Evolutionary conservation across 2,329 filamentous ascomycete species (phyloP).

Genomic region (Phialophora chinensis): DNA sequence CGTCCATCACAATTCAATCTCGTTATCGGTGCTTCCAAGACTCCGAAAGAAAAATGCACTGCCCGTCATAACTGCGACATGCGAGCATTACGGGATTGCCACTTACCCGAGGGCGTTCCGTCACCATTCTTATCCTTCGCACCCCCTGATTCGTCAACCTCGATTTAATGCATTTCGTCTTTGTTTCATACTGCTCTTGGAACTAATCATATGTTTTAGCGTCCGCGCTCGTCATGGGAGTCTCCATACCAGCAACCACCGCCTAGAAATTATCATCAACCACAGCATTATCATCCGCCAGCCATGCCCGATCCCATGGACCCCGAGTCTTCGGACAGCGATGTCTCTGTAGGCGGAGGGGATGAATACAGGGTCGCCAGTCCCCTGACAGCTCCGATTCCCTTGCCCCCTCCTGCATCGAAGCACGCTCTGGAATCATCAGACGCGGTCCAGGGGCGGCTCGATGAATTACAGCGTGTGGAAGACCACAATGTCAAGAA

Average conservation of each 20-base stretch:
- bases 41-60: neutral
- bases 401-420: conserved; percentile 35
- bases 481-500: conserved; percentile 38
- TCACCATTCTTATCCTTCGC: neutral
- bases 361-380: conserved; percentile 31
- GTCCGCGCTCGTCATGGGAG: conserved; percentile 33
- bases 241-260: conserved; percentile 26
- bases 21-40: conserved; percentile 18
- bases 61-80: neutral
- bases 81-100: neutral
- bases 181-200: conserved; percentile 19
- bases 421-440: conserved; percentile 37
- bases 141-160: conserved; percentile 19
- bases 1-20: neutral
- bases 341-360: conserved; percentile 34
- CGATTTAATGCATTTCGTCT: conserved; percentile 2
- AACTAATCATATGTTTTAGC: conserved; percentile 34
- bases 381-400: conserved; percentile 32
- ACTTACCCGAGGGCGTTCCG: neutral
- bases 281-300: conserved; percentile 17
- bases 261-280: conserved; percentile 22
- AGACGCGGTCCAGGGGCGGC: conserved; percentile 35
- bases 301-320: conserved; percentile 32
- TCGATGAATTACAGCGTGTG: conserved; percentile 35
- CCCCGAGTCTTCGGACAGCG: conserved; percentile 38